phyloP scores from a whole-genome alignment of 1,284 basidiomycete species.

The Acaromyces ingoldii region DNA sequence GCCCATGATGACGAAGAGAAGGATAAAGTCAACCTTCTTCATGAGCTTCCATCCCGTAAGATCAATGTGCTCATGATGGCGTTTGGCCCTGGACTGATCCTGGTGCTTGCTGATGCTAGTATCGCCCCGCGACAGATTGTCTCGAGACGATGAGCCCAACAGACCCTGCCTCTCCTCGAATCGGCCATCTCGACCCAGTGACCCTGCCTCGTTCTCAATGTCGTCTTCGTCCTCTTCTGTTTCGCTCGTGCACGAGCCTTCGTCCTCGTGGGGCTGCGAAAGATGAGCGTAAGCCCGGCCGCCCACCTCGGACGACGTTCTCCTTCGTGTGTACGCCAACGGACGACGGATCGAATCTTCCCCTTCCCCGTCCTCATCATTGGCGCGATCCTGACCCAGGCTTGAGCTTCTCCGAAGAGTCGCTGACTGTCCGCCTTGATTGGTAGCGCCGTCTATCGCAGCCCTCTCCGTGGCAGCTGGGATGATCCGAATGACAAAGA shows the following conservation, averaged over 20 bases:
- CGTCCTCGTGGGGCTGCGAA: not conserved
- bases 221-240: too few species aligned
- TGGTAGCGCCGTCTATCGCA: not conserved
- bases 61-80: conserved; percentile 42
- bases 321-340: conserved; percentile 11
- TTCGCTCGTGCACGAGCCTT: not conserved
- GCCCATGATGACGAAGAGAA: conserved; percentile 67
- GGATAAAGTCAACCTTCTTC: conserved; percentile 64
- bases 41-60: conserved; percentile 58
- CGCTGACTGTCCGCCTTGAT: not conserved
- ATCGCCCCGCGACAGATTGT: too few species aligned
- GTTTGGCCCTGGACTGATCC: conserved; percentile 5
- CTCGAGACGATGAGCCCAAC: not conserved
- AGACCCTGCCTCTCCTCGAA: conserved; percentile 2
- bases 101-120: not conserved
- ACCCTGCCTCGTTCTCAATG: too few species aligned
- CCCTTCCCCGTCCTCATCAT: not conserved
- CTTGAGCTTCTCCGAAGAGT: not conserved
- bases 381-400: not conserved
- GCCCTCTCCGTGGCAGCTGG: too few species aligned
- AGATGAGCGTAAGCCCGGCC: conserved; percentile 16
- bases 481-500: conserved; percentile 62
- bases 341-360: not conserved
- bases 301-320: conserved; percentile 34
- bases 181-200: not conserved